Evolutionary conservation across 345 rosid genomes (phyloP).

Genomic region (Luvunga scandens): DNA sequence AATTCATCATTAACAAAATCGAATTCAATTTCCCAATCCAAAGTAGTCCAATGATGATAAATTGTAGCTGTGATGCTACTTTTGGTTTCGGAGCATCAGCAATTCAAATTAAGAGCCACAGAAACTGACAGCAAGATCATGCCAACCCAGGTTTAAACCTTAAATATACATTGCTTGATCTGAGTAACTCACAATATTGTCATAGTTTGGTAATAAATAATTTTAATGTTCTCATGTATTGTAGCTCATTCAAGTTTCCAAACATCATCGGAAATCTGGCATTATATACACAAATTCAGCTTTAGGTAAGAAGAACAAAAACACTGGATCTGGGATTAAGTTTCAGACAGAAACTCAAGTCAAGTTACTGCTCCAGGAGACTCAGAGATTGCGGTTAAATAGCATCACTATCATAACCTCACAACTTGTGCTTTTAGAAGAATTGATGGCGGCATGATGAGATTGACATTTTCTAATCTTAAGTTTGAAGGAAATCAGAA

Average conservation of each 20-base stretch:
- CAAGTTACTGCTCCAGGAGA: not conserved
- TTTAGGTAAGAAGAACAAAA: not conserved
- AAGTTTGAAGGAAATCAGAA: not conserved
- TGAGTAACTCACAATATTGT: not conserved
- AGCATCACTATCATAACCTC: not conserved
- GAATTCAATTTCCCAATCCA: not conserved
- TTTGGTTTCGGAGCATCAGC: not conserved
- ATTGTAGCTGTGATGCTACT: not conserved
- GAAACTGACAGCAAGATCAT: not conserved
- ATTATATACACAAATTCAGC: not conserved
- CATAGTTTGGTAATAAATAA: not conserved
- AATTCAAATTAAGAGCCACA: not conserved
- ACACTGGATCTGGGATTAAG: not conserved
- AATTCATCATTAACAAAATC: not conserved
- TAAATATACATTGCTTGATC: not conserved
- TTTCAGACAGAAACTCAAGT: not conserved
- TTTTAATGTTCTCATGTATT: not conserved
- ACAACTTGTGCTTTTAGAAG: not conserved
- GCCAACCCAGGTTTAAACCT: not conserved
- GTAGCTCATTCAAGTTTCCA: not conserved
- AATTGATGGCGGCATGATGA: not conserved
- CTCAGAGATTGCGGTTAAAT: not conserved
- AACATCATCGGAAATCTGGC: not conserved
- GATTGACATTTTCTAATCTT: not conserved
- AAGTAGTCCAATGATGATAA: not conserved